Conservation (phyloP, 257 asterid genomes). For the Cruciata laevipes region DNA sequence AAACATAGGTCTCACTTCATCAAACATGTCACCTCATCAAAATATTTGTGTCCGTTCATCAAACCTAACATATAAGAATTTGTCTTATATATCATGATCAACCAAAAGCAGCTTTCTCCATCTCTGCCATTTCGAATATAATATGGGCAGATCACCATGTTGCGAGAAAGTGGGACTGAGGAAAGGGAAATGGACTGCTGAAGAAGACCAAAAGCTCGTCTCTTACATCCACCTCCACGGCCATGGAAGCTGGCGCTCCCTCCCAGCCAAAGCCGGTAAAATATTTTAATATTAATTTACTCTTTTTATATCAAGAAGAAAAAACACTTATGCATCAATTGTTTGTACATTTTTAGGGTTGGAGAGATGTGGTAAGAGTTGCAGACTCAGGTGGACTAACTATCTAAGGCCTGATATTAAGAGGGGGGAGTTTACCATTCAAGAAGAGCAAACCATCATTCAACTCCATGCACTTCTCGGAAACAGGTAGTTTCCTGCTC, state of each 20-base stretch:
- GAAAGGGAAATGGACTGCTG: constrained; percentile 32
- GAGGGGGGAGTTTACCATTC: constrained; percentile 21
- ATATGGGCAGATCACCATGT: constrained; percentile 21
- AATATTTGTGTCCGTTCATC: no score
- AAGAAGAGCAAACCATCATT: constrained; percentile 25
- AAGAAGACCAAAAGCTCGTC: constrained; percentile 28
- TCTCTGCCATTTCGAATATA: not conserved
- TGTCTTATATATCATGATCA: not conserved
- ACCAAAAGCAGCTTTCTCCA: not conserved
- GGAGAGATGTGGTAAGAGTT: constrained; percentile 26
- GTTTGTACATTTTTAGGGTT: constrained; percentile 4
- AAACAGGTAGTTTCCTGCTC: constrained; percentile 9
- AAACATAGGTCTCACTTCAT: no score
- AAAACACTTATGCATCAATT: not conserved
- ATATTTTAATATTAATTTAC: not conserved
- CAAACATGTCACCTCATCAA: no score
- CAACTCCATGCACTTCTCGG: constrained; percentile 34
- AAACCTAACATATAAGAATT: no score
- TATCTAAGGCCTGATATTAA: constrained; percentile 25
- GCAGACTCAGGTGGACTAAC: constrained; percentile 23
- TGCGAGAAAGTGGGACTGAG: constrained; percentile 20
- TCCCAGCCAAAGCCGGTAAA: constrained; percentile 35
- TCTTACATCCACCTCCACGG: constrained; percentile 23
- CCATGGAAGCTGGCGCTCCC: constrained; percentile 28
- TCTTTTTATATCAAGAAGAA: not conserved